phyloP scores from a whole-genome alignment of 163 green algal genomes.

The Chlorella variabilis region DNA sequence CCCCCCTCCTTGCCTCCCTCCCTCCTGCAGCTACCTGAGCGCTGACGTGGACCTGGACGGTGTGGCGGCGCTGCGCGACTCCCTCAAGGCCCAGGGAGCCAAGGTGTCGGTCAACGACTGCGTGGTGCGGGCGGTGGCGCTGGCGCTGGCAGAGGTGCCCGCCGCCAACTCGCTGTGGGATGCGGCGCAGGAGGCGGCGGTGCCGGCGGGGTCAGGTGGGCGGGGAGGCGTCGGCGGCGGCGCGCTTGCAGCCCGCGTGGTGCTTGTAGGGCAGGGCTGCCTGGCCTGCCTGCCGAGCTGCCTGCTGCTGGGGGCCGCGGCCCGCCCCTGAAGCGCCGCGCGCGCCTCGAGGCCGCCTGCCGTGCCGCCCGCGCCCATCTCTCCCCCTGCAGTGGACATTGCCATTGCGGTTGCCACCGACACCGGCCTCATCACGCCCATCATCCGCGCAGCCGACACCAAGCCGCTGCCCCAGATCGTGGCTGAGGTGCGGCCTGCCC shows the following conservation, averaged over 20 bases:
- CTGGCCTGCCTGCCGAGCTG: too few species aligned
- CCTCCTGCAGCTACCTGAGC: slow-evolving; percentile 60
- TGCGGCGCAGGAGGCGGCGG: slow-evolving; percentile 33
- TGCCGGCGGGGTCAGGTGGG: slow-evolving; percentile 18
- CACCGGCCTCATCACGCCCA: slow-evolving; percentile 94
- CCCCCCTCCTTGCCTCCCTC: not conserved
- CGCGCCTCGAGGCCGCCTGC: too few species aligned
- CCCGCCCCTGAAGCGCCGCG: too few species aligned
- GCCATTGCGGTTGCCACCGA: slow-evolving; percentile 90
- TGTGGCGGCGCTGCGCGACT: slow-evolving; percentile 61
- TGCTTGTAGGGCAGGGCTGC: too few species aligned
- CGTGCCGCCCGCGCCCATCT: too few species aligned
- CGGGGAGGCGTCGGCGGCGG: too few species aligned
- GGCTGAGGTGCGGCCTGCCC: slow-evolving; percentile 48
- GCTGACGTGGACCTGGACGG: slow-evolving; percentile 68
- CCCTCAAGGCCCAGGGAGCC: slow-evolving; percentile 64
- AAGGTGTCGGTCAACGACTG: slow-evolving; percentile 93
- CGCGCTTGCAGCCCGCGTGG: too few species aligned
- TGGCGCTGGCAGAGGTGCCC: slow-evolving; percentile 75
- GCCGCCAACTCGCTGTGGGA: slow-evolving; percentile 83
- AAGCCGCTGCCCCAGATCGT: slow-evolving; percentile 80
- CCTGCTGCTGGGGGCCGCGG: too few species aligned
- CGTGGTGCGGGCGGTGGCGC: slow-evolving; percentile 81
- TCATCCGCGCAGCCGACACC: slow-evolving; percentile 82
- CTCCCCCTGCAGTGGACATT: slow-evolving; percentile 73